Base-by-base conservation (phyloP, 441 rosid genomes). In the Gossypium gossypioides region DNA sequence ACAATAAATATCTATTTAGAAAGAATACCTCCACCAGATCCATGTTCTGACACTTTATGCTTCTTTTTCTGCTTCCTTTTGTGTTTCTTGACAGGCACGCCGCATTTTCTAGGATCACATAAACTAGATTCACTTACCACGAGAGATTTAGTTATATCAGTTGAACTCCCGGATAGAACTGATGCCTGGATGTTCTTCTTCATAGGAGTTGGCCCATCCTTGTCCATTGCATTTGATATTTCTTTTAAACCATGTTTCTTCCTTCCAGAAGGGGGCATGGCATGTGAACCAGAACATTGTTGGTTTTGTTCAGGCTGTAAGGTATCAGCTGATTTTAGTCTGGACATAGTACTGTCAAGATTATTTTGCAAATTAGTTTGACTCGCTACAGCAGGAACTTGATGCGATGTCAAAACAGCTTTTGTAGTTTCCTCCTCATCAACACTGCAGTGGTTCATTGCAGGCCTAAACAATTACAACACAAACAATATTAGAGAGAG, bases 361-460 rank as follows among this genome's bases (percentile, higher is more conserved):
- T 81, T 86, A 74, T 77, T 74, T 50, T 75, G 89, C 75, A 76
- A 74, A 46, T 72, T 62, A 72, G 74, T 83, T 81, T 83, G 90
- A 81, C 76, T 76, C 57, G 72, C 84, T 51, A 83, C 85, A 76
- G 70, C 75, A 34, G 90, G 87, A 61, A 71, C 83, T 66, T 80
- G 92, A 77, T 69, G 79, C 83, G 69, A 72, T 24, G 84, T 90
- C 48, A 78, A 71, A 59, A 86, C 76, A 66, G 95, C 95, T 70
- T 73, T 82, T 9, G 87, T 91, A 12, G 97, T 92, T 81, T 92
- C 97, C 60, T 85, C 90, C 85, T 95, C 93, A 2, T 81, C 83
- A 69, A 91, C 72, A 74, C 75, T 81, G 78, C 99, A 95, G 40
- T 79, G 78, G 74, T 95, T 92, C 89, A 86, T 86, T 72, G 84